These are phyloP conservation scores for Rutstroemia sp. DNA, from an alignment of 2,329 filamentous ascomycete species.

Conservation along the genomic window DNA sequence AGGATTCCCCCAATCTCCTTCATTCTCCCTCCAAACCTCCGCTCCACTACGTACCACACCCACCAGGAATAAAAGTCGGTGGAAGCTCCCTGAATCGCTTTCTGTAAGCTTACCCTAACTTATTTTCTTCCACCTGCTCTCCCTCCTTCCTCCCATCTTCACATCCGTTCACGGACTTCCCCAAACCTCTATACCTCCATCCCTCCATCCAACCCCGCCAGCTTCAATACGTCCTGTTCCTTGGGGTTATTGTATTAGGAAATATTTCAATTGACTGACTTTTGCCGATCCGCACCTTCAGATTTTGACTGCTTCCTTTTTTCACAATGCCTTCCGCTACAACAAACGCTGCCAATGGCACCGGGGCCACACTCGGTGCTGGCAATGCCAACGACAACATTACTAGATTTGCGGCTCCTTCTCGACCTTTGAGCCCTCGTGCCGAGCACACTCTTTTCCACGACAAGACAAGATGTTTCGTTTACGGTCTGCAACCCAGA, in stretches of 20 bases:
- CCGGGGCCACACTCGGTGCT: conserved; percentile 34
- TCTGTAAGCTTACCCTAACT: background rate
- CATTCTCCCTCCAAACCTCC: background rate
- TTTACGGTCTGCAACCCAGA: conserved; percentile 97
- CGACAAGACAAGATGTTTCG: conserved; percentile 99
- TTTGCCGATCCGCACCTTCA: conserved; percentile 5
- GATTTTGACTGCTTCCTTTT: conserved; percentile 4
- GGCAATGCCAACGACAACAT: conserved; percentile 95
- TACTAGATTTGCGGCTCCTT: conserved; percentile 87
- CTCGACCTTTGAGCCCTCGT: conserved; percentile 82
- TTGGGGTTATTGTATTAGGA: background rate
- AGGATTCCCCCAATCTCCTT: background rate
- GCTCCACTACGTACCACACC: background rate
- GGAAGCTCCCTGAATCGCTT: background rate
- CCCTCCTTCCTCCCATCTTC: background rate
- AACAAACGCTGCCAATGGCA: conserved; percentile 27
- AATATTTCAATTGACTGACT: conserved; percentile 18
- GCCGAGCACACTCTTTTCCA: conserved; percentile 91
- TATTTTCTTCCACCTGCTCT: background rate
- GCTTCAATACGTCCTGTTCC: background rate
- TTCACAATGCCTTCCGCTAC: conserved; percentile 12
- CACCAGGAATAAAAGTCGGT: background rate
- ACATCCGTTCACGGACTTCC: conserved; percentile 9
- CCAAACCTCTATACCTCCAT: background rate
- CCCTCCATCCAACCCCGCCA: background rate